A percentile compares a stretch with the other conserved stretches of the same genome.
Conservation (phyloP, 768 basidiomycete species). For the Suillus subalutaceus region DNA sequence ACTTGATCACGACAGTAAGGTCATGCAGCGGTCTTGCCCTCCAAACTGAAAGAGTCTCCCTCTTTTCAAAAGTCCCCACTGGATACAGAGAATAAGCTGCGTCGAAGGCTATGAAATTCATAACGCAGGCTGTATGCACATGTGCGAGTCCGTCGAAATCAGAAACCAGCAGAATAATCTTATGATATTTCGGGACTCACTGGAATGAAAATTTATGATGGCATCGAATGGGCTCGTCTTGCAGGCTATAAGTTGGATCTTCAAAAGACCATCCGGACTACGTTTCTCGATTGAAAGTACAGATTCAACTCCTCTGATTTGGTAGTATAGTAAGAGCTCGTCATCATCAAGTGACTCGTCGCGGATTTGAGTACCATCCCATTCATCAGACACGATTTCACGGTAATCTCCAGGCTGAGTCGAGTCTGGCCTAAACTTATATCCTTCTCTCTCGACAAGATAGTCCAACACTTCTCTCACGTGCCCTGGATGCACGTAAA, state of each 20-base stretch:
- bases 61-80: slow-evolving; percentile 37
- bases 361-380: slow-evolving; percentile 12
- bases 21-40: slow-evolving; percentile 12
- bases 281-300: slow-evolving; percentile 24
- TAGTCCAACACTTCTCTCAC: slow-evolving; percentile 33
- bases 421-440: slow-evolving; percentile 24
- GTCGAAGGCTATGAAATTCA: slow-evolving; percentile 45
- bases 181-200: slow-evolving; percentile 27
- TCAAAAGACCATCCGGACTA: slow-evolving; percentile 15
- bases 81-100: slow-evolving; percentile 44
- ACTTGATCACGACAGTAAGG: slow-evolving; percentile 30
- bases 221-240: slow-evolving; percentile 35
- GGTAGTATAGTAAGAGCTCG: slow-evolving; percentile 17
- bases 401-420: slow-evolving; percentile 22
- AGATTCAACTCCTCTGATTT: slow-evolving; percentile 15
- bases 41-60: slow-evolving; percentile 26
- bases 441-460: slow-evolving; percentile 31
- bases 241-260: slow-evolving; percentile 44
- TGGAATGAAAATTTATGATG: slow-evolving; percentile 46
- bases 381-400: slow-evolving; percentile 14
- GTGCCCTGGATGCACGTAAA: slow-evolving; percentile 39
- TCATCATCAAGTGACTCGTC: slow-evolving; percentile 11
- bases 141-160: background rate
- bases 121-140: slow-evolving; percentile 37
- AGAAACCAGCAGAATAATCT: background rate